Evolutionary conservation across 2,329 filamentous ascomycete species (phyloP), one percentile per base, ranked within the genome.

Genomic region (Diplodia sapinea): DNA sequence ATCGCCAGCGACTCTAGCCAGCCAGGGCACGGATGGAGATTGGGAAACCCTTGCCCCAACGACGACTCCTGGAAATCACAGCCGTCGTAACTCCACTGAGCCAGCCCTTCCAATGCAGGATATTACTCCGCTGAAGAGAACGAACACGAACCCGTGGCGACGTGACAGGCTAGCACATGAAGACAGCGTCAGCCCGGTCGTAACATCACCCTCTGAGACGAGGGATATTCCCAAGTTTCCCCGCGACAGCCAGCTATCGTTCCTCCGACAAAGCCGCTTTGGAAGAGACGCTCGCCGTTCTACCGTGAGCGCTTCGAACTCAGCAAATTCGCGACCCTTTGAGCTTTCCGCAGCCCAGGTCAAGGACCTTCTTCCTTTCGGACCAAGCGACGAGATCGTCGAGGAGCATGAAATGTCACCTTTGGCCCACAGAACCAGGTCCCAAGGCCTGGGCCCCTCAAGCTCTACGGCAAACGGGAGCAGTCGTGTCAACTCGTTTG

Each of bases 1-100:
- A 38, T 50, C 33, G 40, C 61, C 43, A 3, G 47, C 47, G 3
- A 59, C 43, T 8, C 26, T 59, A 17, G 23, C 31, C 13, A 31
- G 47, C 6, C 66, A 72, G 33, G 70, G 71, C 9, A 72, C 74
- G 2, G 72, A 70, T 26, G 72, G 69, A 12, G 78, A 79, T 49
- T 79, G 78, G 78, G 76, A 78, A 50, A 79, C 77, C 2, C 66
- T 78, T 31, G 74, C 54, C 11, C 71, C 71, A 8, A 68, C 70
- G 15, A 75, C 40, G 11, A 50, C 15, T 20, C 29, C 7, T 8
- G 52, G 20, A 7, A 31, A 38, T 1, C 23, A 20, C 11, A 51
- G 54, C 2, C 40, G 40, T 4, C n/a, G 29, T 0, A 36, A 52
- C 12, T 56, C 33, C 0, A 9, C 29, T 8, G 64, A 47, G 23